Evolutionary conservation across 768 basidiomycete species (phyloP), one percentile per base, ranked within the genome.

Genomic region (Leccinum subgranulosum): DNA sequence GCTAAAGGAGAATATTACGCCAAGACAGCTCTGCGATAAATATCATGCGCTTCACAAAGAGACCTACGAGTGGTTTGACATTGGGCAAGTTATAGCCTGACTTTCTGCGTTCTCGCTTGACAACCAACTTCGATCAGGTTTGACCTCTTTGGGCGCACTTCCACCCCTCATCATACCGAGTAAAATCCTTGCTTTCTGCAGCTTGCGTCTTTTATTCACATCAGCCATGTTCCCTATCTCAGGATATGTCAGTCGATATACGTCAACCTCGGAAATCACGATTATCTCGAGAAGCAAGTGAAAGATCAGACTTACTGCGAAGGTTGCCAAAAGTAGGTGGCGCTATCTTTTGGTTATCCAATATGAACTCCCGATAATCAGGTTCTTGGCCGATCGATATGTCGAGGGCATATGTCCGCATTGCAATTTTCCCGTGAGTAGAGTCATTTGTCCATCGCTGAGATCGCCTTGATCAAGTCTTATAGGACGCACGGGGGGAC

Each of bases 341-440:
- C 6, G 1, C 4, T 34, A 17, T 34, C 39, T 50, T 29, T 2
- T 28, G 27, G 45, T 25, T 19, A 50, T 66, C 48, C 19, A 49
- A 49, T 31, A 58, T 58, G 56, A 49, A 60, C 60, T 34, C 41
- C 19, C 19, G 33, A 17, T 5, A 55, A 51, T 6, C 58, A 92
- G 92, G 64, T 99, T 97, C 76, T 75, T 99, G 34, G 97, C 97
- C 19, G 97, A 99, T 75, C 88, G 97, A 54, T 98, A 90, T 74
- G 95, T 98, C 0, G 96, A 98, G 73, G 97, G 97, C n/a, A 92
- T 84, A 33, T 99, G 97, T 69, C 97, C 97, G 1, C 82, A 97
- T 73, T 98, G 97, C 69, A 83, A 81, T 49, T 94, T 86, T 61
- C 88, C 94, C 58, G 90, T 90, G 58, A 63, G 81, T 53, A 46